Evolutionary conservation across 2,329 filamentous ascomycete species (phyloP), one percentile per base, ranked within the genome.

Genomic region (Phaeosphaeriaceae sp.): DNA sequence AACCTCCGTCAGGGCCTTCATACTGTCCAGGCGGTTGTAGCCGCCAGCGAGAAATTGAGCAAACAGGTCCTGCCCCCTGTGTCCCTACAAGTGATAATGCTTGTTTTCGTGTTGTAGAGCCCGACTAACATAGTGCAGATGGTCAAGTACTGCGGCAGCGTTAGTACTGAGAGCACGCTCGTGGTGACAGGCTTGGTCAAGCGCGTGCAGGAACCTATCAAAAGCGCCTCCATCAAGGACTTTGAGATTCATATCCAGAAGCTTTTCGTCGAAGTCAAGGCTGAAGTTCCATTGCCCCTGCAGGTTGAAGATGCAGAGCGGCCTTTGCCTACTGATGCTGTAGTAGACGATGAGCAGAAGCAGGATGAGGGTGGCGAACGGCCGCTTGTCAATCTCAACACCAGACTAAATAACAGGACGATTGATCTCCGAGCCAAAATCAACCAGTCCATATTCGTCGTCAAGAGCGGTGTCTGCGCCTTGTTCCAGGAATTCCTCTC

Each of bases 381-480:
- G 41, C 90, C 92, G 1, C 83, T 89, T 43, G 92, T 95, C 23
- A 88, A 85, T 52, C 85, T 97, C 73, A 85, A 87, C 68, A 95
- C 91, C 1, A 87, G 93, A 61, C 83, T 97, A 42, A 89, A 96
- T 80, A 96, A 97, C 81, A 87, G 90, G 52, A 90, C 90, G 43
- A 89, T 99, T 78, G 92, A 97, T 77, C 89, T 97, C 70, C 87
- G 94, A 48, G 90, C 91, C 1, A 90, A 92, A 54, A 88, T 95
- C 54, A 95, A 94, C 76, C 90, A 95, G 72, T 91, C 92, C 50
- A 91, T 92, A 67, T 93, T 93, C 80, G 75, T 80, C 66, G 84
- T 87, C 67, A 87, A 84, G 58, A 80, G 80, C 67, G 85, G 83
- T 48, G 85, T 89, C 32, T 82, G 84, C 52, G 80, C 83, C 53